These are phyloP conservation scores for Dictyophora rubrovolvata DNA, from an alignment of 768 basidiomycete species.

Conservation along the genomic window DNA sequence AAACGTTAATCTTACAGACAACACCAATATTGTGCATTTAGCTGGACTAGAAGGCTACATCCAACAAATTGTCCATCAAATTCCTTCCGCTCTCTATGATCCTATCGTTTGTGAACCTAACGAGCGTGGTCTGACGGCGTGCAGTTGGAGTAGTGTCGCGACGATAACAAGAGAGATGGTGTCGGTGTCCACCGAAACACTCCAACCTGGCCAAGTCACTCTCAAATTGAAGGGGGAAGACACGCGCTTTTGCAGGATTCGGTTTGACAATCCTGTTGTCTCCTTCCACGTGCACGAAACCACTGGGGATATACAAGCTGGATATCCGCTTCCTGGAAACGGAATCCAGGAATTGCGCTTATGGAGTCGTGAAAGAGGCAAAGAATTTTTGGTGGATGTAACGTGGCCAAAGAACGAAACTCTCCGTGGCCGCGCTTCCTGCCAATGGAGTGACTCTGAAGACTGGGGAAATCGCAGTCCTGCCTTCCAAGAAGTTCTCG, in stretches of 20 bases:
- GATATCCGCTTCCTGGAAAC: slow-evolving; percentile 10
- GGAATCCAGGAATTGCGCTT: slow-evolving; percentile 37
- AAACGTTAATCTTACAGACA: slow-evolving; percentile 27
- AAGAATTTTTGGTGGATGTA: slow-evolving; percentile 41
- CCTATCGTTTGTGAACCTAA: slow-evolving; percentile 23
- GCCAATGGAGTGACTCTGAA: slow-evolving; percentile 51
- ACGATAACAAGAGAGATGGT: slow-evolving; percentile 30
- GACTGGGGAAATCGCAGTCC: slow-evolving; percentile 52
- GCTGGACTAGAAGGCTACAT: not conserved
- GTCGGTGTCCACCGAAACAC: slow-evolving; percentile 29
- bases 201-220: slow-evolving; percentile 33
- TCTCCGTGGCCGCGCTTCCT: slow-evolving; percentile 39
- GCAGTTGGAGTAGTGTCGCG: slow-evolving; percentile 38
- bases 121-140: slow-evolving; percentile 32
- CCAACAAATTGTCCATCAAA: slow-evolving; percentile 31
- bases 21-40: slow-evolving; percentile 30
- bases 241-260: slow-evolving; percentile 53
- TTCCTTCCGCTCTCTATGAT: slow-evolving; percentile 41
- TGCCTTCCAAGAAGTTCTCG: slow-evolving; percentile 55
- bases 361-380: slow-evolving; percentile 54
- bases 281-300: slow-evolving; percentile 31
- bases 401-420: slow-evolving; percentile 30
- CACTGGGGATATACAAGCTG: slow-evolving; percentile 19
- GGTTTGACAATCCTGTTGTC: slow-evolving; percentile 42
- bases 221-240: slow-evolving; percentile 45